Evolutionary conservation across 345 rosid genomes (phyloP).

Genomic region (Eutrema yunnanense): DNA sequence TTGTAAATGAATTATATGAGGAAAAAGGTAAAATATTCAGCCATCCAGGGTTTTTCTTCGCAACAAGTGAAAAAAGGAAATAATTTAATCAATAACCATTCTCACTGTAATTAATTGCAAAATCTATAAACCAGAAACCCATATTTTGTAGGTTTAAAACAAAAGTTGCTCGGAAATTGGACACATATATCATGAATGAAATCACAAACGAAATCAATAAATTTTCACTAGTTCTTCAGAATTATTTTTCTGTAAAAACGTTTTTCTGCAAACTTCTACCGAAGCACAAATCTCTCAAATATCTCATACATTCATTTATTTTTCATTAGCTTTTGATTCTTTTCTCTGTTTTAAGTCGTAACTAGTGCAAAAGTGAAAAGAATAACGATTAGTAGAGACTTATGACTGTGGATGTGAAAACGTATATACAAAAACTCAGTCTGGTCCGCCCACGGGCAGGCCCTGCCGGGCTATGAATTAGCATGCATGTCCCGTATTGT

Average conservation of each 20-base stretch:
- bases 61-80: background rate
- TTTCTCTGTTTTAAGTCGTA: no score
- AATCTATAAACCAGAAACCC: background rate
- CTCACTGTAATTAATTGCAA: background rate
- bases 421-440: no score
- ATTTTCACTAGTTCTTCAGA: background rate
- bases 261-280: background rate
- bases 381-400: no score
- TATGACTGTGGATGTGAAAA: no score
- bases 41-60: background rate
- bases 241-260: background rate
- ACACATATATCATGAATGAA: background rate
- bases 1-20: background rate
- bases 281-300: no score
- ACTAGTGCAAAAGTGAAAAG: no score
- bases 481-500: no score
- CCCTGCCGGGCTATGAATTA: no score
- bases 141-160: no score
- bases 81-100: background rate
- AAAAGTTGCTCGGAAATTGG: background rate
- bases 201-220: background rate
- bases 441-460: no score
- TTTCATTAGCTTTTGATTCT: background rate
- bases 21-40: background rate
- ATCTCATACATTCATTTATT: background rate